Conservation (phyloP, 306 rosid species). For the Senna tora region DNA sequence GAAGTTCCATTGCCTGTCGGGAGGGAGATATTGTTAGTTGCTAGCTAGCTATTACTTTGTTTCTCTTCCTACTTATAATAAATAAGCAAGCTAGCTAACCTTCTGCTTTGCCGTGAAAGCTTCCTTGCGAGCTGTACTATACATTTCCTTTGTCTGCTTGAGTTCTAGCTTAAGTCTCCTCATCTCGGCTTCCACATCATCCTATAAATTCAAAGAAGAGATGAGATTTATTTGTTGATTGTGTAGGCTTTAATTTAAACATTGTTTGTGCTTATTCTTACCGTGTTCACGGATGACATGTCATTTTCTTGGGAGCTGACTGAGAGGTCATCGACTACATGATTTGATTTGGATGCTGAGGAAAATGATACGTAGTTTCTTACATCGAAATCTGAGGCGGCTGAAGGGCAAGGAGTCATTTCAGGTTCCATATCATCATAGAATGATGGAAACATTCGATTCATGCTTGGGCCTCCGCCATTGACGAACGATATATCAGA, state of each 20-base stretch:
- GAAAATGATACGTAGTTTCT: neutral
- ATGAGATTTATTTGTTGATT: neutral
- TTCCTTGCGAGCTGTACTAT: slow-evolving; percentile 81
- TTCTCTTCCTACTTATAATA: neutral
- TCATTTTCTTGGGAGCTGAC: slow-evolving; percentile 51
- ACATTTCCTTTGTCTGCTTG: slow-evolving; percentile 85
- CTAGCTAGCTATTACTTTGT: neutral
- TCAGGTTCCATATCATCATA: slow-evolving; percentile 48
- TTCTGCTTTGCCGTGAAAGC: slow-evolving; percentile 62
- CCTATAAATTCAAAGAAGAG: slow-evolving; percentile 49
- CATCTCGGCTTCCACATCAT: slow-evolving; percentile 87
- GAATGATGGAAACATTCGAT: slow-evolving; percentile 49
- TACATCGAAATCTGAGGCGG: slow-evolving; percentile 42
- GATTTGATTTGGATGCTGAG: no score
- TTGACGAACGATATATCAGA: slow-evolving; percentile 76
- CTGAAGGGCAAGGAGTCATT: slow-evolving; percentile 45
- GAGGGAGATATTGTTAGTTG: slow-evolving; percentile 15
- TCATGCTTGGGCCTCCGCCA: slow-evolving; percentile 60
- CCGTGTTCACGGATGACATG: slow-evolving; percentile 40
- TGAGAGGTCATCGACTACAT: slow-evolving; percentile 43
- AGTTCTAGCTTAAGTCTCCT: slow-evolving; percentile 77
- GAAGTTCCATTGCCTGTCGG: slow-evolving; percentile 66
- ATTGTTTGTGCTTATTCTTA: slow-evolving; percentile 17
- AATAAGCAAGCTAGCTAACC: no score
- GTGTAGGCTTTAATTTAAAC: neutral